phyloP scores from a whole-genome alignment of 129 eudicot genomes.

The Flaveria sonorensis region DNA sequence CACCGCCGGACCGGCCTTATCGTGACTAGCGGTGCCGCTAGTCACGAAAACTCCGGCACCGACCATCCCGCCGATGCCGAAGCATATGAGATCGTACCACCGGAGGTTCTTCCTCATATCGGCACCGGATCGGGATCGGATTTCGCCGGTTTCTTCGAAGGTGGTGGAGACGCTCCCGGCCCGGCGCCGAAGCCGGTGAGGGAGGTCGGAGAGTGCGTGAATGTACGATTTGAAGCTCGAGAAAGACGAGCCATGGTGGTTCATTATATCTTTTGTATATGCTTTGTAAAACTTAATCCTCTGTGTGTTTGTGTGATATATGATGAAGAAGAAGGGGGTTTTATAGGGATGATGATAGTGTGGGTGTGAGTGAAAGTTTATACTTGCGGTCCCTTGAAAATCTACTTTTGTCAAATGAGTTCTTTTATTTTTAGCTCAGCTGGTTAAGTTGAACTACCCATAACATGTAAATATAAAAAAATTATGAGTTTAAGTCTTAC shows the following conservation, averaged over 20 bases:
- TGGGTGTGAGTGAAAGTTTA: neutral
- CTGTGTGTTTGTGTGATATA: constrained; percentile 5
- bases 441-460: too few relatives aligned
- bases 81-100: constrained; percentile 84
- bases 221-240: constrained; percentile 63
- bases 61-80: constrained; percentile 96
- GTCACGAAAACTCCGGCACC: constrained; percentile 98
- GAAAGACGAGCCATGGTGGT: constrained; percentile 58
- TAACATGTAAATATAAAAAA: too few relatives aligned
- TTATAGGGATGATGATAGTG: constrained; percentile 25
- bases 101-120: constrained; percentile 55
- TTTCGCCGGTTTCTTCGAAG: constrained; percentile 57
- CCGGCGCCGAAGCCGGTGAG: constrained; percentile 56
- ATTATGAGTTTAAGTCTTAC: too few relatives aligned
- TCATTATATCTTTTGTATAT: constrained; percentile 43
- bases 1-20: constrained; percentile 77
- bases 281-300: constrained; percentile 9
- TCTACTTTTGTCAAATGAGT: constrained; percentile 24
- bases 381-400: constrained; percentile 30
- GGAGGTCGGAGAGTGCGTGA: constrained; percentile 65
- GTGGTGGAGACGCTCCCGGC: constrained; percentile 66
- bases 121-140: constrained; percentile 64
- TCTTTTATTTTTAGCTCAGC: neutral
- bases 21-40: constrained; percentile 66
- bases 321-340: neutral